These are phyloP conservation scores for Scheffersomyces coipomensis DNA, from an alignment of 805 yeast species.

Conservation along the genomic window DNA sequence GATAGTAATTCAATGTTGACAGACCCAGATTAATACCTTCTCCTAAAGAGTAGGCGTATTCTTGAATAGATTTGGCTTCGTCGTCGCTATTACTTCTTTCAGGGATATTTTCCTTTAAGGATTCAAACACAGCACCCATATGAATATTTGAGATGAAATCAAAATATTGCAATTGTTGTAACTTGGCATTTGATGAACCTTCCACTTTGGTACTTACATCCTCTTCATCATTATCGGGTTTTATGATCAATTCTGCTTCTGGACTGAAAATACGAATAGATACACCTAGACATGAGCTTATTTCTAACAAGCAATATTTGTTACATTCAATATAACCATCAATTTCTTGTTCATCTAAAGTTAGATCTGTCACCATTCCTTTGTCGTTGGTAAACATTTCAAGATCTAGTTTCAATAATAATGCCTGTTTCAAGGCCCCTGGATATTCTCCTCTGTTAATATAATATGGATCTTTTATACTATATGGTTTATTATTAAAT, in stretches of 20 bases:
- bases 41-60: slow-evolving; percentile 28
- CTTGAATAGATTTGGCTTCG: slow-evolving; percentile 15
- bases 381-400: background rate
- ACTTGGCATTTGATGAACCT: no score
- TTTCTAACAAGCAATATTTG: slow-evolving; percentile 14
- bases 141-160: slow-evolving; percentile 1
- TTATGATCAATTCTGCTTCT: background rate
- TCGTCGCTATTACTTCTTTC: background rate
- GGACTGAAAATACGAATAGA: slow-evolving; percentile 9
- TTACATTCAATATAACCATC: slow-evolving; percentile 1
- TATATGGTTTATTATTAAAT: slow-evolving; percentile 22
- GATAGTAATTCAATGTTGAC: background rate
- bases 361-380: slow-evolving; percentile 3
- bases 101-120: background rate
- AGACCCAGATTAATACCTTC: slow-evolving; percentile 10
- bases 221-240: background rate
- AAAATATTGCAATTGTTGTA: slow-evolving; percentile 2
- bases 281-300: slow-evolving; percentile 13
- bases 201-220: background rate
- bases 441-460: slow-evolving; percentile 8
- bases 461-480: slow-evolving; percentile 30
- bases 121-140: background rate
- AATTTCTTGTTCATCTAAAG: slow-evolving; percentile 7
- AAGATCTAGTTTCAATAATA: background rate
- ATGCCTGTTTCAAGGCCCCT: background rate